Evolutionary conservation across 495 filamentous ascomycete genomes (phyloP).

Genomic region (Podospora tetraspora): DNA sequence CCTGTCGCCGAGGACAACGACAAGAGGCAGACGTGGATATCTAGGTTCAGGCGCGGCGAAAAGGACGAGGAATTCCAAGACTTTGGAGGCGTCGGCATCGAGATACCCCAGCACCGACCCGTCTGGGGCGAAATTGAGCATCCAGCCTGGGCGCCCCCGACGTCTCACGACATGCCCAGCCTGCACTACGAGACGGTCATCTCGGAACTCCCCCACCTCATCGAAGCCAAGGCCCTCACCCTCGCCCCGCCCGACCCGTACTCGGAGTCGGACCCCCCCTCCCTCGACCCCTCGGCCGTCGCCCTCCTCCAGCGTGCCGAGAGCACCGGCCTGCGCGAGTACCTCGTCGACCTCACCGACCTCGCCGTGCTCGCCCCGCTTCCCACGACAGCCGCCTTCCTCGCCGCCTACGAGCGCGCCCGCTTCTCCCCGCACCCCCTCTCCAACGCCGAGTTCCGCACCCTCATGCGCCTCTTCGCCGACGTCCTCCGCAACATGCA

Average conservation of each 20-base stretch:
- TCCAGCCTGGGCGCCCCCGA: slow-evolving; percentile 82
- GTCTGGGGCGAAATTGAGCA: slow-evolving; percentile 80
- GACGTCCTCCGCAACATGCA: slow-evolving; percentile 74
- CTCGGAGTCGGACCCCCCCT: slow-evolving; percentile 36
- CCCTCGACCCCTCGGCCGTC: slow-evolving; percentile 55
- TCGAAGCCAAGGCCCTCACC: slow-evolving; percentile 87
- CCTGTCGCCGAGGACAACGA: not conserved
- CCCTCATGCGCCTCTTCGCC: slow-evolving; percentile 81
- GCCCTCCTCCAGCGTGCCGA: slow-evolving; percentile 64
- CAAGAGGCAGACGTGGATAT: slow-evolving; percentile 15
- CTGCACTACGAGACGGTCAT: slow-evolving; percentile 79
- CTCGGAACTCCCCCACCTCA: slow-evolving; percentile 78
- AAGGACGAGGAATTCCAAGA: slow-evolving; percentile 5
- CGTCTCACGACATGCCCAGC: slow-evolving; percentile 65
- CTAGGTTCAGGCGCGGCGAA: slow-evolving; percentile 23
- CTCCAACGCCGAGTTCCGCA: slow-evolving; percentile 65
- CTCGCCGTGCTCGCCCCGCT: slow-evolving; percentile 59
- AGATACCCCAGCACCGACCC: slow-evolving; percentile 28
- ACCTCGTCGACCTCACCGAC: slow-evolving; percentile 63
- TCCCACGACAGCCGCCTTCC: slow-evolving; percentile 55
- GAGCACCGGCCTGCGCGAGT: slow-evolving; percentile 74
- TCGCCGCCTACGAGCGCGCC: slow-evolving; percentile 73
- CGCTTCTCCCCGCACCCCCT: slow-evolving; percentile 62
- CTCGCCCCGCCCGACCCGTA: slow-evolving; percentile 61
- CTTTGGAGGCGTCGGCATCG: slow-evolving; percentile 1